Percentiles rank a stretch among this genome's conserved stretches.
Conservation (phyloP, 1,139 yeast genomes). For the Taphrina sp. region DNA sequence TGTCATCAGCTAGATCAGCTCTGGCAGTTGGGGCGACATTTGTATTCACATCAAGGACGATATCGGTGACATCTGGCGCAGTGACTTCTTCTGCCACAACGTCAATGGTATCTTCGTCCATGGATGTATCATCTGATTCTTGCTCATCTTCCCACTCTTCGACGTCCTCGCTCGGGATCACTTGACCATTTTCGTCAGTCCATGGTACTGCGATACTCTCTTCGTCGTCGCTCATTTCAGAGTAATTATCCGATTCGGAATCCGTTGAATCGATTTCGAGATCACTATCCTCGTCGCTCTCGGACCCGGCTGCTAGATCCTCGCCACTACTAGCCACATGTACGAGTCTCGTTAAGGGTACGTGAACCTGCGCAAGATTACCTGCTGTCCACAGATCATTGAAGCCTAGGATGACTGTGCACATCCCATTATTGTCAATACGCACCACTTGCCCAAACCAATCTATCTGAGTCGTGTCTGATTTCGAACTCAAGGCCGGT, state of each 20-base stretch:
- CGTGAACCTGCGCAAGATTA: no score
- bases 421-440: slow-evolving; percentile 4
- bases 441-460: slow-evolving; percentile 14
- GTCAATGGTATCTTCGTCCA: slow-evolving; percentile 19
- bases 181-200: slow-evolving; percentile 10
- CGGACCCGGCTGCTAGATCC: background rate
- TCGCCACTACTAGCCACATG: slow-evolving; percentile 12
- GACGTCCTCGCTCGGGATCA: slow-evolving; percentile 23
- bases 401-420: slow-evolving; percentile 1
- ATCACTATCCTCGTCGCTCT: slow-evolving; percentile 7
- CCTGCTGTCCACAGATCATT: background rate
- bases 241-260: slow-evolving; percentile 29
- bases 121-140: slow-evolving; percentile 19
- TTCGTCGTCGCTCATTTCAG: slow-evolving; percentile 35
- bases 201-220: slow-evolving; percentile 17
- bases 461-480: background rate
- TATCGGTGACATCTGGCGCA: slow-evolving; percentile 11
- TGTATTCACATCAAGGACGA: background rate
- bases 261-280: slow-evolving; percentile 16
- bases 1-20: background rate
- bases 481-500: background rate
- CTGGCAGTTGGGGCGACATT: background rate
- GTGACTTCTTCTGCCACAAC: slow-evolving; percentile 17
- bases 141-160: slow-evolving; percentile 26
- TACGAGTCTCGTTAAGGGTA: slow-evolving; percentile 2